Evolutionary conservation across 805 yeast genomes (phyloP).

Genomic region (Candida montana): DNA sequence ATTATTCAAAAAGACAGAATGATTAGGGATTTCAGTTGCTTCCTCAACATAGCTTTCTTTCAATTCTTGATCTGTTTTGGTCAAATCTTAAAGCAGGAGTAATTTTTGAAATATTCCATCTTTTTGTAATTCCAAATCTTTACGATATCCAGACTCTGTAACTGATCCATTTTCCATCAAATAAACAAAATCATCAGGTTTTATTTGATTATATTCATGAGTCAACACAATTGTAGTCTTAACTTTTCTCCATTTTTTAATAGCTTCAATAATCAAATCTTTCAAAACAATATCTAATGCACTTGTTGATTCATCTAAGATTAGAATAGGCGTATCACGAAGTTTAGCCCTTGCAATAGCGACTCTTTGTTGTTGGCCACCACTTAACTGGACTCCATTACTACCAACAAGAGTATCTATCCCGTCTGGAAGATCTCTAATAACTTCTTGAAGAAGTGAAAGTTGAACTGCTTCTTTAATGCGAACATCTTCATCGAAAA

Average conservation of each 20-base stretch:
- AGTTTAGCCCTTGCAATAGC: slow-evolving; percentile 80
- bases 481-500: slow-evolving; percentile 14
- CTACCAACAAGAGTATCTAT: slow-evolving; percentile 45
- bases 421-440: slow-evolving; percentile 48
- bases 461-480: slow-evolving; percentile 43
- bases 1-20: neutral
- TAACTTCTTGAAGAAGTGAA: slow-evolving; percentile 46
- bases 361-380: slow-evolving; percentile 86
- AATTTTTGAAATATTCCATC: slow-evolving; percentile 17
- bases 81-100: slow-evolving; percentile 15
- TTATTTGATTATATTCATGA: slow-evolving; percentile 64
- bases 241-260: slow-evolving; percentile 56
- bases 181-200: slow-evolving; percentile 49
- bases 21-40: neutral
- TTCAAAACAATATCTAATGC: slow-evolving; percentile 63
- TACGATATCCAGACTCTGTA: slow-evolving; percentile 37
- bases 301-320: slow-evolving; percentile 82
- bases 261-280: slow-evolving; percentile 38
- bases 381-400: slow-evolving; percentile 56
- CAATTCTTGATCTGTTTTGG: slow-evolving; percentile 2
- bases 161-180: slow-evolving; percentile 57
- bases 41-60: neutral
- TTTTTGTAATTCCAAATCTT: slow-evolving; percentile 23
- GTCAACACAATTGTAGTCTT: slow-evolving; percentile 79
- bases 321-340: slow-evolving; percentile 66